Base-by-base conservation (phyloP, 23 red algal species). In the Gracilaria domingensis region DNA sequence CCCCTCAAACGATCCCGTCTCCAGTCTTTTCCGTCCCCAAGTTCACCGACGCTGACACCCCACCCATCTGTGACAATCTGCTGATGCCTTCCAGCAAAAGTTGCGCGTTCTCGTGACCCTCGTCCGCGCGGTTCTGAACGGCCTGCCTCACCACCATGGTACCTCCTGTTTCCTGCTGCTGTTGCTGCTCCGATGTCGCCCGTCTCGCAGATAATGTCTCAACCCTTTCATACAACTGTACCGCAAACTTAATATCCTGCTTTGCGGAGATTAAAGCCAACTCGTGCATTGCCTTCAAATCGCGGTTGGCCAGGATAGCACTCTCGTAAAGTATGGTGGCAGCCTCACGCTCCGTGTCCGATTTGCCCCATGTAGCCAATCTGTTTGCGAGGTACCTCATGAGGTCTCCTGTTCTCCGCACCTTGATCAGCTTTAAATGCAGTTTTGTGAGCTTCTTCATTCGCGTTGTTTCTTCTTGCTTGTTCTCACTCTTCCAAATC, bases 311-410 rank as follows among this genome's bases (percentile, higher is more conserved):
- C 55, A 90, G 34, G 51, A 90, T 90, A 26, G 87, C 87, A 42
- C 73, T 90, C 61, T 90, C 87, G 35, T 79, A 90, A 25, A 90
- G 76, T 28, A 67, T 26, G 38, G 50, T 90, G 50, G 87, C 87
- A 80, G 48, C 58, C 8, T 40, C 36, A 32, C 59, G 56, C 36
- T 90, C 76, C 12, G 26, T 42, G 25, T 70, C 59, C 36, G 87
- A 80, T 59, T 80, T 75, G 37, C 72, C 87, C 73, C 76, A 90
- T 48, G 72, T 79, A 13, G 74, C 81, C 36, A 90, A 48, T 21
- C 56, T 71, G 45, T 90, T 64, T 29, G 74, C 87, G 16, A 90
- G 75, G 55, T 90, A 51, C 28, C 87, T 25, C 87, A 90, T 90
- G 75, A 90, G 29, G 29, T 60, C 71, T 67, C 66, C 87, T n/a